Evolutionary conservation across 164 flowering plant species (phyloP).

Genomic region (Stephania cephalantha): DNA sequence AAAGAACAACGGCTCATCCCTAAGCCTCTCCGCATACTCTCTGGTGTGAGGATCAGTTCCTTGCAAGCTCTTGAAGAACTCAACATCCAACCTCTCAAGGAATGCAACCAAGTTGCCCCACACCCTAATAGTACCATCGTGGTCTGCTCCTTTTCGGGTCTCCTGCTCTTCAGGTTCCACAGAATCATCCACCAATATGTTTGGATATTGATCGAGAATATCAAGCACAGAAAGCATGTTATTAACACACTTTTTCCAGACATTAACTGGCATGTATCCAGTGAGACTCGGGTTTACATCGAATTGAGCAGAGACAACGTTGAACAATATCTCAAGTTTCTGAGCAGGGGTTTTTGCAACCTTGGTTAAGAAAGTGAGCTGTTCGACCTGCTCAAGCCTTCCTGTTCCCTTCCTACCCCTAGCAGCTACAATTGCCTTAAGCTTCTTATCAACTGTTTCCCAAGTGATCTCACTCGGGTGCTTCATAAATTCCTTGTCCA

Average conservation of each 20-base stretch:
- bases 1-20: slow-evolving; percentile 75
- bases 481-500: slow-evolving; percentile 75
- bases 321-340: slow-evolving; percentile 88
- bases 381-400: slow-evolving; percentile 85
- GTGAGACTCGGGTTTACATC: slow-evolving; percentile 87
- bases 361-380: slow-evolving; percentile 75
- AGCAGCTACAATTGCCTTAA: slow-evolving; percentile 74
- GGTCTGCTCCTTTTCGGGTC: slow-evolving; percentile 65
- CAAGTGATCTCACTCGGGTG: slow-evolving; percentile 79
- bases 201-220: slow-evolving; percentile 60
- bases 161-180: slow-evolving; percentile 90
- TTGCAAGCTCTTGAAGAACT: slow-evolving; percentile 90
- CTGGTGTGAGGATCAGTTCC: slow-evolving; percentile 87
- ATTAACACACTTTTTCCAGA: slow-evolving; percentile 85
- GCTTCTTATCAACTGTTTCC: slow-evolving; percentile 82
- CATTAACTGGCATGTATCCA: slow-evolving; percentile 87
- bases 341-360: slow-evolving; percentile 98
- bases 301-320: slow-evolving; percentile 85
- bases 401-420: slow-evolving; percentile 97
- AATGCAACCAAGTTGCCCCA: slow-evolving; percentile 96
- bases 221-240: slow-evolving; percentile 71
- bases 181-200: slow-evolving; percentile 79
- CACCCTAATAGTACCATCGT: slow-evolving; percentile 58
- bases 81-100: slow-evolving; percentile 76
- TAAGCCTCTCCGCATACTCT: slow-evolving; percentile 83